A percentile compares a stretch with the other conserved stretches of the same genome.
phyloP scores from a whole-genome alignment of 345 rosid species.

The Eucalyptus polyanthemos region DNA sequence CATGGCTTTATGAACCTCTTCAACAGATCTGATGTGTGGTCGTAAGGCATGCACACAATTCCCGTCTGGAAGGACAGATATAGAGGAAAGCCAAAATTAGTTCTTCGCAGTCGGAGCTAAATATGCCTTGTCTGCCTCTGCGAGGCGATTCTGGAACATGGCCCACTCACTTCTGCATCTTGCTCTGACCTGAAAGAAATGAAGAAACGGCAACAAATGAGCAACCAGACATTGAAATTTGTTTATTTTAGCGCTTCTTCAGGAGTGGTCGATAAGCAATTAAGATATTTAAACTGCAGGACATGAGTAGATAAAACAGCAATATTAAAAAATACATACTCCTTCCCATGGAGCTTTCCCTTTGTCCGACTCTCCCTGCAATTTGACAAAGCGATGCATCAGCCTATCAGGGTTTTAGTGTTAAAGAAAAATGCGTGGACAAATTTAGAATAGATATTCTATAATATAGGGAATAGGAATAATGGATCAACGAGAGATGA shows the following conservation, averaged over 20 bases:
- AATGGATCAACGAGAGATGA: background rate
- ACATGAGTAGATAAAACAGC: background rate
- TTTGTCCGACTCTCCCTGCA: slow-evolving; percentile 51
- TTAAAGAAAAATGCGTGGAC: background rate
- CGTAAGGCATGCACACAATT: background rate
- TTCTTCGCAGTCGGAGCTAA: slow-evolving; percentile 9
- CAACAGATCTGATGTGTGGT: background rate
- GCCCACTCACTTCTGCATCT: slow-evolving; percentile 85
- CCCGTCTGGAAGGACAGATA: background rate
- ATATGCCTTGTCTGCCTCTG: slow-evolving; percentile 52
- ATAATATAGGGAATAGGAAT: background rate
- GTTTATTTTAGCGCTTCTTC: background rate
- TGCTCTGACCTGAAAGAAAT: slow-evolving; percentile 49
- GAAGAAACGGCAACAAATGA: background rate
- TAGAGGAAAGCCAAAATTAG: background rate
- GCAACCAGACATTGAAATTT: background rate
- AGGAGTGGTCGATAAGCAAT: background rate
- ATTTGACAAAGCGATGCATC: background rate
- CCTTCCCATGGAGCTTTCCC: slow-evolving; percentile 90
- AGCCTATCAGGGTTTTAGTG: background rate
- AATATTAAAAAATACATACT: slow-evolving; percentile 22
- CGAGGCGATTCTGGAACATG: slow-evolving; percentile 57
- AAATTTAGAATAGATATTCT: background rate
- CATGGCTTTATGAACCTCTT: background rate
- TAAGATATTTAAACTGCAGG: background rate